Conservation (phyloP, 176 grass and related monocot genomes). For the Aegilops sharonensis region DNA sequence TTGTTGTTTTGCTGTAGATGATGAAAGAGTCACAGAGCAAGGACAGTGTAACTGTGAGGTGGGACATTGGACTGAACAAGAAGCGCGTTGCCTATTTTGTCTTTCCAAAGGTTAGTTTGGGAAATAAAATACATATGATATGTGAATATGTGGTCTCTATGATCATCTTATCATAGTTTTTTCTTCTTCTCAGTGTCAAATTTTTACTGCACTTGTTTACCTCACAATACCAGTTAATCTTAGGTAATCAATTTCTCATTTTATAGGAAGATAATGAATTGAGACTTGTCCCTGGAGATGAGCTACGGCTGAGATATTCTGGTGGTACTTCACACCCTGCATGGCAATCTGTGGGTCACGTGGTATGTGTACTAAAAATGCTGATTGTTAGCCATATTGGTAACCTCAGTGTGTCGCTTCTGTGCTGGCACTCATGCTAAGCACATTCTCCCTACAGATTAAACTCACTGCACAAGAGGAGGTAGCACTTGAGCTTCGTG, state of each 20-base stretch:
- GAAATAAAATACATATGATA: constrained; percentile 7
- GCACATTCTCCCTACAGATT: constrained; percentile 55
- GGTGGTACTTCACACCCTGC: constrained; percentile 88
- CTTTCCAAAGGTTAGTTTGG: constrained; percentile 85
- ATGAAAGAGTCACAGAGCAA: constrained; percentile 99
- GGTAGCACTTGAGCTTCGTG: constrained; percentile 97
- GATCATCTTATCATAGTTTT: neutral
- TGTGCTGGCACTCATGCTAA: constrained; percentile 29
- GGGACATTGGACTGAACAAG: constrained; percentile 99
- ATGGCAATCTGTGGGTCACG: constrained; percentile 99
- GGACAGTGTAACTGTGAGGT: constrained; percentile 91
- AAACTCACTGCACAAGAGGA: constrained; percentile 98
- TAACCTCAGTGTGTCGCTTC: neutral
- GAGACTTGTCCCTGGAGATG: constrained; percentile 99
- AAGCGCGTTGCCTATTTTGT: constrained; percentile 98
- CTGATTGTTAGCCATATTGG: neutral
- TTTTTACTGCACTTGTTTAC: constrained; percentile 10
- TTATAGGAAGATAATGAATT: constrained; percentile 99
- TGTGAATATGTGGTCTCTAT: neutral
- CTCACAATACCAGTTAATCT: constrained; percentile 12
- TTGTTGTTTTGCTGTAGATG: constrained; percentile 55
- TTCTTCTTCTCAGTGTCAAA: neutral
- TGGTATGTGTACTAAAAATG: constrained; percentile 59
- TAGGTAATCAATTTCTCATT: constrained; percentile 17
- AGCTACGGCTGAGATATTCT: constrained; percentile 88